Base-by-base conservation (phyloP, 129 eudicot genomes). In the Centella asiatica region DNA sequence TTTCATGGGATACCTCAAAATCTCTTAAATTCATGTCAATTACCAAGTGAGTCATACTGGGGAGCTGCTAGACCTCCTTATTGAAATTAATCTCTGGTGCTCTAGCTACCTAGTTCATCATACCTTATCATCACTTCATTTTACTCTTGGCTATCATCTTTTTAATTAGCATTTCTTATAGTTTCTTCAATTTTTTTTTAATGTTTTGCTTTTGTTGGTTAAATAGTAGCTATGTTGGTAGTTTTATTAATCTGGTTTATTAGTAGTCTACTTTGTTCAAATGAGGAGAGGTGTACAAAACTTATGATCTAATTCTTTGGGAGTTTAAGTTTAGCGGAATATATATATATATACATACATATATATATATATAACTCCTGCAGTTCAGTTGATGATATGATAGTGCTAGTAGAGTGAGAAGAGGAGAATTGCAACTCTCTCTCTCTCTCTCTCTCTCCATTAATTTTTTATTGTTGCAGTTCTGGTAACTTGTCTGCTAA, bases 1-100 rank as follows among this genome's bases (percentile, higher is more conserved):
- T 77, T 86, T 64, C 97, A 80, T 49, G 97, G 95, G 58, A 52
- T 85, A 71, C 79, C 80, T 44, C 88, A 67, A 34, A 81, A 83
- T 75, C 76, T 85, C 68, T 67, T 85, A 50, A 89, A 89, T 70
- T 77, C 88, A 13, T 37, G 71, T 12, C 88, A 78, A 52, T 73
- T 81, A 39, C 89, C 89, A 11, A 64, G 77, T 17, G 95, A 86
- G 33, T 80, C 83, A 0, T 85, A 83, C 24, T 89, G 97, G 97
- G 88, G 88, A 1, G 70, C 77, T 12, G 81, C 74, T 66, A 81
- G 81, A 19, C 95, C 97, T 65, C 83, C 94, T 13, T 83, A 74
- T 72, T 72, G 36, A 49, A 57, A 60, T 44, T 66, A 68, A 47
- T 24, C 59, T 42, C 46, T 65, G 25, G 32, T 75, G 56, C 45